Conservation (phyloP, 208 protist genomes). For the Kentomonas sorsogonicus region DNA sequence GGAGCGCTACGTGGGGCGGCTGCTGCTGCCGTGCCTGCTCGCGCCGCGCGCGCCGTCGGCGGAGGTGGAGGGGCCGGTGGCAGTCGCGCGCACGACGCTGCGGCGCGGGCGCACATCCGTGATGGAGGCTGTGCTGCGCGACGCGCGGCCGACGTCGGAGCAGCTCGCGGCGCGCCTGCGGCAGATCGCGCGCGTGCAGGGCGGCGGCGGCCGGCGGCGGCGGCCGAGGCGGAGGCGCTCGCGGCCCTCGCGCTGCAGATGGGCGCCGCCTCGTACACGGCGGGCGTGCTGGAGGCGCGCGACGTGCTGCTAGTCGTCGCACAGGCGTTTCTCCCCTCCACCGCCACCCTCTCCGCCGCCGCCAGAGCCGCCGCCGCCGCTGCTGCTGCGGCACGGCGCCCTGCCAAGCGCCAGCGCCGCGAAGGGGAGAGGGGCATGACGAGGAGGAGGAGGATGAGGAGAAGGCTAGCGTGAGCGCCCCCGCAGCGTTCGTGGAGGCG, state of each 20-base stretch:
- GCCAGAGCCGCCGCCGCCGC: slow-evolving; percentile 2
- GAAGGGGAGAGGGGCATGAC: too few species aligned
- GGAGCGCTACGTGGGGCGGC: slow-evolving; percentile 32
- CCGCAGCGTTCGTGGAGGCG: too few species aligned
- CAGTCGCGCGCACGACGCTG: slow-evolving; percentile 12
- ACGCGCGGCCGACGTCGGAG: too few species aligned
- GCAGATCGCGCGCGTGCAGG: background rate
- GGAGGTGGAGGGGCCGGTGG: slow-evolving; percentile 56
- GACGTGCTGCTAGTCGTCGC: slow-evolving; percentile 24
- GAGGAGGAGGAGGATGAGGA: too few species aligned
- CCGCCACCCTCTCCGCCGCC: too few species aligned
- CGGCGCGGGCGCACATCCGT: background rate
- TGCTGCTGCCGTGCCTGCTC: slow-evolving; percentile 48
- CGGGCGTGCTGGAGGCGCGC: slow-evolving; percentile 23
- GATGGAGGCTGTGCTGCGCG: background rate
- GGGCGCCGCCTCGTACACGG: slow-evolving; percentile 19
- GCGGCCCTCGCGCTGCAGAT: slow-evolving; percentile 10
- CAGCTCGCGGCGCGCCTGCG: background rate
- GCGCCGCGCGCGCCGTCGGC: slow-evolving; percentile 46
- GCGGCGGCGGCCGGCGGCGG: background rate
- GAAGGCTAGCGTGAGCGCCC: too few species aligned
- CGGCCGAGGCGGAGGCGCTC: background rate
- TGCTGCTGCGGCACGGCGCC: background rate
- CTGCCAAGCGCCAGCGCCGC: too few species aligned
- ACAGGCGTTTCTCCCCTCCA: slow-evolving; percentile 26